Base-by-base conservation (phyloP, 495 filamentous ascomycete species). In the Talaromyces nanjingensis region DNA sequence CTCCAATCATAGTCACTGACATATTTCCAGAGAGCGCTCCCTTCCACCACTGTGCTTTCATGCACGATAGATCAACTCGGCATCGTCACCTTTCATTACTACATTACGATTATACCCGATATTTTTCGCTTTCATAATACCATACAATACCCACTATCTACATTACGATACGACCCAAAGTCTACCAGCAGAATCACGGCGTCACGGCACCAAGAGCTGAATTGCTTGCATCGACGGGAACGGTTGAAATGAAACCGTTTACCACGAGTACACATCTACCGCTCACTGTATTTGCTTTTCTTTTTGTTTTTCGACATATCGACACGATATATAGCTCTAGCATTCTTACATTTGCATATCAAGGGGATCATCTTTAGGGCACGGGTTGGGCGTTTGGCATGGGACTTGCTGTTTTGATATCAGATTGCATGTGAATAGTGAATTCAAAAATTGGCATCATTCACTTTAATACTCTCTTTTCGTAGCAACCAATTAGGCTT, bases 21-120 rank as follows among this genome's bases (percentile, higher is more conserved):
- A 14, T 9, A 6, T 20, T 31, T 11, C 6, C 49, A 64, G 37
- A 33, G 31, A 56, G 6, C 63, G 73, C 33, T 67, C 73, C 5
- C 69, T 77, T 29, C 78, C 78, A 57, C 77, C 77, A 25, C 78
- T 80, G 18, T 80, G 78, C 67, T 80, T 79, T 68, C 78, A 80
- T 65, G 74, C 78, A 25, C 74, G 78, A 55, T 80, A 77, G 65
- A 55, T 60, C 27, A 39, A 49, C 45, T 47, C 16, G 31, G 16
- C 24, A 12, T 27, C 42, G 24, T 63, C 58, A 2, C 22, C 3
- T 55, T 53, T 20, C 20, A 59, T 47, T 45, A 24, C 55, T 37
- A 14, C 25, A 60, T 60, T n/a, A 56, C 53, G 27, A 56, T 56
- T 14, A 56, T 56, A 56, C 53, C 53, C 53, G 45, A 49, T 49